Evolutionary conservation across 2,329 filamentous ascomycete genomes (phyloP).

Genomic region (Waltergamsia citrina): DNA sequence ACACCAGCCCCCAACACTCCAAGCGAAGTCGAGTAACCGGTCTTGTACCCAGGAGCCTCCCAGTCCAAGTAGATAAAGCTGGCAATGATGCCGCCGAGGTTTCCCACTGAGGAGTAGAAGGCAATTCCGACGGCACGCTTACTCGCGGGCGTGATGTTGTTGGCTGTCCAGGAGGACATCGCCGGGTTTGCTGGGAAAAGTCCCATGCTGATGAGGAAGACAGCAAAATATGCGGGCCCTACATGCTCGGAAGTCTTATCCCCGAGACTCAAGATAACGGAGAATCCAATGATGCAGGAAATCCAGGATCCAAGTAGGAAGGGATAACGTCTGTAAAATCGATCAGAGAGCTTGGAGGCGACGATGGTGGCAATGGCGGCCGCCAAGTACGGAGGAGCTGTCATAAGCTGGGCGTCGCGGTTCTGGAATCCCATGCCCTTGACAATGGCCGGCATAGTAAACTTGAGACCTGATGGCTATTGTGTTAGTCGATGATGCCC

Average conservation of each 20-base stretch:
- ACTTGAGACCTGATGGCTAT: slow-evolving; percentile 2
- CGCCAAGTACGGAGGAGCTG: slow-evolving; percentile 1
- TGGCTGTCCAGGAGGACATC: slow-evolving; percentile 8
- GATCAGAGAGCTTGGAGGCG: background rate
- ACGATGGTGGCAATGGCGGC: background rate
- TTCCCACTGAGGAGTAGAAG: slow-evolving; percentile 11
- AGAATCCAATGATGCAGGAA: slow-evolving; percentile 7
- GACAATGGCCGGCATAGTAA: slow-evolving; percentile 4
- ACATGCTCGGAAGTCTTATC: slow-evolving; percentile 4
- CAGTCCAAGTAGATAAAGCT: slow-evolving; percentile 10
- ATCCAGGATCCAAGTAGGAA: too few species aligned
- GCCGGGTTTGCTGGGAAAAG: slow-evolving; percentile 10
- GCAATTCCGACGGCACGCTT: slow-evolving; percentile 20
- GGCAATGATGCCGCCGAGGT: slow-evolving; percentile 11
- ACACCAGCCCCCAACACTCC: slow-evolving; percentile 7
- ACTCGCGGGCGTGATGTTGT: slow-evolving; percentile 9
- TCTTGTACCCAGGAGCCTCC: slow-evolving; percentile 8
- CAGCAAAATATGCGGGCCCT: slow-evolving; percentile 7
- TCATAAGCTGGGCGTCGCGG: slow-evolving; percentile 18
- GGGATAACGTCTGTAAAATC: too few species aligned
- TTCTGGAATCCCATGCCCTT: slow-evolving; percentile 39
- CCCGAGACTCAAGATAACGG: slow-evolving; percentile 7
- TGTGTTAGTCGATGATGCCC: too few species aligned
- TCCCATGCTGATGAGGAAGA: slow-evolving; percentile 8
- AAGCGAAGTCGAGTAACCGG: slow-evolving; percentile 7